phyloP scores from a whole-genome alignment of 441 rosid genomes.

The Geranium incanum region DNA sequence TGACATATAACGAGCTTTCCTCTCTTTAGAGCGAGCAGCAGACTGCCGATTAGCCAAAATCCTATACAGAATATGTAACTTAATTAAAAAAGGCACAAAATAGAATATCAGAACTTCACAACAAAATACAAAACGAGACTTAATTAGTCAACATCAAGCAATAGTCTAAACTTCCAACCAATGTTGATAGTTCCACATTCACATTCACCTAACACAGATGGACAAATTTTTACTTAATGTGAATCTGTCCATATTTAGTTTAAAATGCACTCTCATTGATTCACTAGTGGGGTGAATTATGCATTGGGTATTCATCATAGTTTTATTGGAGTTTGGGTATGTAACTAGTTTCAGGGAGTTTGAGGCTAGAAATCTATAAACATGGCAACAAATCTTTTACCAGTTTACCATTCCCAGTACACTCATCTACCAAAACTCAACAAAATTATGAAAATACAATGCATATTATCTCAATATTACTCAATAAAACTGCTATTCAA shows the following conservation, averaged over 20 bases:
- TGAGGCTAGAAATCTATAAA: neutral
- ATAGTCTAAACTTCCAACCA: neutral
- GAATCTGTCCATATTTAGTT: neutral
- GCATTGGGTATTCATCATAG: no score
- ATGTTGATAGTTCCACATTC: neutral
- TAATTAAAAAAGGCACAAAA: neutral
- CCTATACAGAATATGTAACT: slow-evolving; percentile 28
- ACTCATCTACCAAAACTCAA: neutral
- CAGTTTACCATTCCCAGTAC: neutral
- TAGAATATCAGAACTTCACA: neutral
- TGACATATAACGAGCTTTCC: slow-evolving; percentile 72
- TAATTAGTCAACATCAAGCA: no score
- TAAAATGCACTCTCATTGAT: no score
- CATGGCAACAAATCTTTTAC: neutral
- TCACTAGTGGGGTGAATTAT: no score
- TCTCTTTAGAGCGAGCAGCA: slow-evolving; percentile 84
- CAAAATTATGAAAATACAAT: neutral
- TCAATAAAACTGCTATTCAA: neutral
- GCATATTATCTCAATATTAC: neutral
- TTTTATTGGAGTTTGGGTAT: neutral
- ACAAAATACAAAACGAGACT: neutral
- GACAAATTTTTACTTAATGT: no score
- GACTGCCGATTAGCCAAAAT: slow-evolving; percentile 84
- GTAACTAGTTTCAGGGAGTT: no score
- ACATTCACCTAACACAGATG: no score